Base-by-base conservation (phyloP, 768 basidiomycete genomes). In the Tulasnella sp. region DNA sequence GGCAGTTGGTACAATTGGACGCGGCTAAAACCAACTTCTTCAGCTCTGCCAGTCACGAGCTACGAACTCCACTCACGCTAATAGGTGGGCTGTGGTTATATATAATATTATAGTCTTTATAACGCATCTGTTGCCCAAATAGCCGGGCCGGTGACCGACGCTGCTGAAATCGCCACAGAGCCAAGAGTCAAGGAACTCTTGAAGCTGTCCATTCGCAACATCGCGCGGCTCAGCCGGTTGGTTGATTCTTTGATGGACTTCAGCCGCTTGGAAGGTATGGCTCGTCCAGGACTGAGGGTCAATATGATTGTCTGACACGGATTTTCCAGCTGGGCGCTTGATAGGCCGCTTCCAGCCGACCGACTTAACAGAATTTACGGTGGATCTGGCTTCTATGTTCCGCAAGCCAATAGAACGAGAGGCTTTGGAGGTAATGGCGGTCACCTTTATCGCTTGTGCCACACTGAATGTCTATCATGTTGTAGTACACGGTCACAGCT, bases 191-290 rank as follows among this genome's bases (percentile, higher is more conserved):
- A 67, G 48, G 59, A 62, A 9, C 59, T 62, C 43, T 60, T 70
- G 8, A 52, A 51, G n/a, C 32, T 67, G 26, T 63, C 67, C 1
- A 54, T 58, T 7, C 64, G 72, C 11, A 75, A 73, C 62, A 67
- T 71, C 19, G 66, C 67, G 19, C 63, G 73, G 23, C 61, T 75
- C 2, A 59, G 65, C 3, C 67, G 74, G 11, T 64, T 75, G 5
- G 71, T 75, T 29, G 69, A 71, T 34, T 68, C 71, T 11, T 58
- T 75, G 15, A 71, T 74, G 72, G 73, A 75, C 62, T 73, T 74
- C 61, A 59, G 45, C 50, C 58, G 58, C 23, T 27, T 71, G 67
- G 23, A 68, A 70, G 13, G 61, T 74, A 62, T 1, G 1, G n/a
- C 21, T 56, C 1, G 9, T 44, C 2, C 23, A 13, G 24, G 17